Conservation (phyloP, 192 early-diverging fungal species). For the Coemansia sp. region DNA sequence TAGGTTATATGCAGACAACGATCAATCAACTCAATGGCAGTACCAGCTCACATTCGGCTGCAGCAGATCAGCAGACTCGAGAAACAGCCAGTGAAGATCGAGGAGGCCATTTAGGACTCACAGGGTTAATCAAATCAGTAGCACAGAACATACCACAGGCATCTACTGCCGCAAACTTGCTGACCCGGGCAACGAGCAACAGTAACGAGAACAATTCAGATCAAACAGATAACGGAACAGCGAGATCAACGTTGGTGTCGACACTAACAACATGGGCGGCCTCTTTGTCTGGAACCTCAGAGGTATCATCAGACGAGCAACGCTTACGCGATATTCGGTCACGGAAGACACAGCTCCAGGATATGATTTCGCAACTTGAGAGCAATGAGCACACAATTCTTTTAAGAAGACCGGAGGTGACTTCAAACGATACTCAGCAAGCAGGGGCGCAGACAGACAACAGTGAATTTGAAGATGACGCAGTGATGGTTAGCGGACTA, state of each 20-base stretch:
- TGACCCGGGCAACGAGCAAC: conserved; percentile 23
- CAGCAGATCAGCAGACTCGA: not conserved
- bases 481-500: conserved; percentile 39
- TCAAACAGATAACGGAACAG: not conserved
- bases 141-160: conserved; percentile 37
- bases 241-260: conserved; percentile 16
- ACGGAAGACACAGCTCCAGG: conserved; percentile 42
- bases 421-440: not conserved
- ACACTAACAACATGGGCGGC: conserved; percentile 41
- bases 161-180: conserved; percentile 29
- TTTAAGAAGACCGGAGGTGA: not conserved
- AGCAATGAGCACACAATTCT: conserved; percentile 36
- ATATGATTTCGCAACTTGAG: conserved; percentile 49
- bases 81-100: not conserved
- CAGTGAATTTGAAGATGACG: conserved; percentile 49
- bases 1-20: conserved; percentile 44
- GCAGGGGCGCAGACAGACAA: conserved; percentile 15
- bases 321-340: conserved; percentile 41
- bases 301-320: conserved; percentile 31
- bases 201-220: conserved; percentile 4
- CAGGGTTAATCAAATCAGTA: conserved; percentile 28
- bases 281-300: conserved; percentile 18
- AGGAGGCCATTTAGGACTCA: conserved; percentile 14
- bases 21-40: conserved; percentile 23
- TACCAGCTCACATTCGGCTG: not conserved